A percentile compares a stretch with the other conserved stretches of the same genome.
These are phyloP conservation scores for Stevia rebaudiana DNA, from an alignment of 140 eudicot species.

Conservation along the genomic window DNA sequence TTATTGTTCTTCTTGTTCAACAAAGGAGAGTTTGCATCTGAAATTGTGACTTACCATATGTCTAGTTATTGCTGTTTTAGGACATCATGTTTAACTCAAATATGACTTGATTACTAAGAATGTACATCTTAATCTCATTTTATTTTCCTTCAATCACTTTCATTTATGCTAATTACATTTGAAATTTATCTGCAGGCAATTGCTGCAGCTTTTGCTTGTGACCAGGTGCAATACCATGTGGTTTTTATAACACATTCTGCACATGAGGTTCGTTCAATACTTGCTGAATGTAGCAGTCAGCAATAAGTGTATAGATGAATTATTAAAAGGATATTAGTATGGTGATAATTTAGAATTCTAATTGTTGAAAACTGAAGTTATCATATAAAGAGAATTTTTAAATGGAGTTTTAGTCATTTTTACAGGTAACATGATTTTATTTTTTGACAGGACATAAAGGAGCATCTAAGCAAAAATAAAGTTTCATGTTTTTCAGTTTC, in stretches of 20 bases:
- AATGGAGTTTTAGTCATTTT: too few relatives aligned
- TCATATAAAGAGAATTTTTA: not conserved
- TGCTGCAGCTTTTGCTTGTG: constrained; percentile 73
- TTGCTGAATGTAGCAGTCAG: too few relatives aligned
- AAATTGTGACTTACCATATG: not conserved
- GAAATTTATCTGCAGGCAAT: constrained; percentile 45
- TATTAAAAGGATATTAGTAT: constrained; percentile 14
- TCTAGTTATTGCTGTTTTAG: not conserved
- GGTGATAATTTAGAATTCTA: constrained; percentile 5
- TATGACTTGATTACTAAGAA: not conserved
- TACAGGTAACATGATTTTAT: not conserved
- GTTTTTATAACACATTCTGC: constrained; percentile 82
- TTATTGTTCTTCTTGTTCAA: not conserved
- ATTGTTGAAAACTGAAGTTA: not conserved
- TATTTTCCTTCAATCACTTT: not conserved
- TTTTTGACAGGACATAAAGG: constrained; percentile 50
- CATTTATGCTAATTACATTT: not conserved
- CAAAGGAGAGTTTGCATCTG: not conserved
- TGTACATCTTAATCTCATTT: not conserved
- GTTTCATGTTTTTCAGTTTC: constrained; percentile 59
- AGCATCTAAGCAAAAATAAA: constrained; percentile 44
- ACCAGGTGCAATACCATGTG: constrained; percentile 62
- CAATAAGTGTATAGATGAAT: too few relatives aligned
- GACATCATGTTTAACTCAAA: not conserved
- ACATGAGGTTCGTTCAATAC: constrained; percentile 54